Conservation (phyloP, 768 basidiomycete genomes). For the Suillus bovinus region DNA sequence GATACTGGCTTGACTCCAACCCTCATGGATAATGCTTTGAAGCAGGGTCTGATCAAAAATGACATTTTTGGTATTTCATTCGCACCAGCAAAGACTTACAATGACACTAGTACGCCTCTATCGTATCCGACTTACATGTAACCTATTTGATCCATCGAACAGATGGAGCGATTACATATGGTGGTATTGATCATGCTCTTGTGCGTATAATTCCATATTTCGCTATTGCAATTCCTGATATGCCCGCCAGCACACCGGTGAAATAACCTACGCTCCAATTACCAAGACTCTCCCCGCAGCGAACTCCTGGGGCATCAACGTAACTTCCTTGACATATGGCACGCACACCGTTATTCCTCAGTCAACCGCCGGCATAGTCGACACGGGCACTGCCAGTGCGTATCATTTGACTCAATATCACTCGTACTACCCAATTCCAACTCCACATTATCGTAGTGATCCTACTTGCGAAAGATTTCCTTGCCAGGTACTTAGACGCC, state of each 20-base stretch:
- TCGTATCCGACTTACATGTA: no score
- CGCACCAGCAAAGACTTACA: slow-evolving; percentile 20
- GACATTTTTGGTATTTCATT: slow-evolving; percentile 24
- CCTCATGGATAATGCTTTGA: slow-evolving; percentile 25
- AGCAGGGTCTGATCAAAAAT: slow-evolving; percentile 19
- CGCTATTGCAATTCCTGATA: neutral
- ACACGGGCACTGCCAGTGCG: slow-evolving; percentile 28
- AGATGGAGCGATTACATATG: slow-evolving; percentile 31
- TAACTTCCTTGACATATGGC: slow-evolving; percentile 21
- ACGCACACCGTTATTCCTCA: slow-evolving; percentile 14
- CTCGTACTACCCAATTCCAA: neutral
- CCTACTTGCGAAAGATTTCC: slow-evolving; percentile 23
- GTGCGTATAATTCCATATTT: slow-evolving; percentile 12
- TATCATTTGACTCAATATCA: neutral
- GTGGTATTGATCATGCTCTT: slow-evolving; percentile 20
- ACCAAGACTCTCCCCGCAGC: slow-evolving; percentile 27
- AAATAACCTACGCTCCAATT: slow-evolving; percentile 24
- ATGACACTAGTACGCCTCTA: slow-evolving; percentile 17
- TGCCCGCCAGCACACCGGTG: slow-evolving; percentile 21
- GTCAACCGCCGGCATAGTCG: slow-evolving; percentile 30
- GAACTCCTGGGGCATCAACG: slow-evolving; percentile 31
- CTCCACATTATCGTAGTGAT: slow-evolving; percentile 15
- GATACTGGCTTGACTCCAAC: slow-evolving; percentile 20
- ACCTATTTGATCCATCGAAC: neutral
- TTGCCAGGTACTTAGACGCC: slow-evolving; percentile 15